Base-by-base conservation (phyloP, 768 basidiomycete species). In the Serendipita vermifera region DNA sequence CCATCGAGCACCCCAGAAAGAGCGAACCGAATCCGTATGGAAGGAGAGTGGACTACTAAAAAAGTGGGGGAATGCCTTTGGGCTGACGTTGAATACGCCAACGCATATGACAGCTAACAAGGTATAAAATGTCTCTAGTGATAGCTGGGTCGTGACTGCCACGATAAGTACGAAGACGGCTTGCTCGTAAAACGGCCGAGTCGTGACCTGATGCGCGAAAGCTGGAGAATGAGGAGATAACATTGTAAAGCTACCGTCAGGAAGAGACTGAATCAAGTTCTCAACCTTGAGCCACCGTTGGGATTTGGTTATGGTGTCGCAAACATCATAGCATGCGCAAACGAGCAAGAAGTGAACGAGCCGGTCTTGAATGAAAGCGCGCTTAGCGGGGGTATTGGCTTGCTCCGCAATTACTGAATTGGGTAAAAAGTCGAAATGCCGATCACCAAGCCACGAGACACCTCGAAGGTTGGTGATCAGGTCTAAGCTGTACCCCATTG, bases 71-170 rank as follows among this genome's bases (percentile, higher is more conserved):
- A 51, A 51, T 7, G 46, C 46, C 5, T 7, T 4, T 15, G 46
- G 46, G 46, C 22, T 26, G 11, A 51, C 29, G 46, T 51, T 51
- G 46, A 51, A 51, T n/a, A 51, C 29, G 5, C 46, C 46, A 9
- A 51, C 46, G 22, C 46, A 51, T n/a, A 51, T 3, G 46, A 51
- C 4, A 4, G 5, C 46, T 3, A 51, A 51, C n/a, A 9, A 20
- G n/a, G 46, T 51, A 29, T 51, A 51, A 29, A 51, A 51, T 15
- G 31, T 17, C 31, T 51, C 46, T 5, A 51, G 20, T 9, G 46
- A 51, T 20, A 51, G 31, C n/a, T 51, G 46, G 6, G 46, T 51
- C 15, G 29, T 15, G 27, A 29, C n/a, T 7, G 46, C 46, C 9
- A 29, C 31, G 6, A 7, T 15, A 9, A 29, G 22, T 7, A 26